A percentile compares a stretch with the other conserved stretches of the same genome.
phyloP scores from a whole-genome alignment of 176 grass and related monocot genomes.

The Bonia amplexicaulis region DNA sequence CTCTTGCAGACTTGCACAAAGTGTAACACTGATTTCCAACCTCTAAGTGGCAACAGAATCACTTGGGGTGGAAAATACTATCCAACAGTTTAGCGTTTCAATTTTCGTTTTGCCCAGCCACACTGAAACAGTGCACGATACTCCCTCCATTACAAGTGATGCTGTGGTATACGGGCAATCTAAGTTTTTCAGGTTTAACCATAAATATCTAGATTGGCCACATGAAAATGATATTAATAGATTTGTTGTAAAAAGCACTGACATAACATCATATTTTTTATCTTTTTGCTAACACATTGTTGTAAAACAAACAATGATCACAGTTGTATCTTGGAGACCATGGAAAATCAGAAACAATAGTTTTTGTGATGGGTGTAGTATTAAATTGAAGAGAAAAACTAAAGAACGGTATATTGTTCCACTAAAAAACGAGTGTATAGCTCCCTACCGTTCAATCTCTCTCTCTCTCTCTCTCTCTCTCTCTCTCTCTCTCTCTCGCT shows the following conservation, averaged over 20 bases:
- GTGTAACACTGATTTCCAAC: background rate
- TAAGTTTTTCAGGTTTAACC: background rate
- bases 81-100: background rate
- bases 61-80: slow-evolving; percentile 6
- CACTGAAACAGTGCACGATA: background rate
- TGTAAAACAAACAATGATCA: background rate
- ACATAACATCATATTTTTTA: background rate
- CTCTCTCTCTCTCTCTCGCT: too few species aligned
- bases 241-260: background rate
- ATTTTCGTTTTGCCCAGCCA: background rate
- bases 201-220: background rate
- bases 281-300: background rate
- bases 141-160: background rate
- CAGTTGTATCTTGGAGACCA: background rate
- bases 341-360: background rate
- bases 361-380: background rate
- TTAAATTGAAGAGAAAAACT: background rate
- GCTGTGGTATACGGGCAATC: background rate
- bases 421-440: too few species aligned
- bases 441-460: too few species aligned
- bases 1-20: background rate
- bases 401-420: too few species aligned
- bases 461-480: too few species aligned
- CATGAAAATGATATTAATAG: background rate
- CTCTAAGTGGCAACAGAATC: background rate